Evolutionary conservation across 345 rosid species (phyloP), one percentile per base, ranked within the genome.

Genomic region (Pistacia integerrima): DNA sequence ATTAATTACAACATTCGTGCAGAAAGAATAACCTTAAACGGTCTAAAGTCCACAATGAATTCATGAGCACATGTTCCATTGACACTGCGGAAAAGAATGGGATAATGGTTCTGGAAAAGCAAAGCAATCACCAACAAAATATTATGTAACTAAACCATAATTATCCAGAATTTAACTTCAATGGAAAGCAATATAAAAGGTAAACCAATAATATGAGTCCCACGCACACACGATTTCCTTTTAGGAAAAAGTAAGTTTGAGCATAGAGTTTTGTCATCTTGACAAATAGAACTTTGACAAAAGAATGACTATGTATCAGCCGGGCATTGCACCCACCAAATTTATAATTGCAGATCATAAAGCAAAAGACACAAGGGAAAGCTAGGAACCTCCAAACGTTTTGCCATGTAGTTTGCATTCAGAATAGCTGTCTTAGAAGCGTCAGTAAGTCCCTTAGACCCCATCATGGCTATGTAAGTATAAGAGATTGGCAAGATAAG

Each of bases 331-430:
- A 61, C 33, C 28, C 10, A 22, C 57, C 17, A 14, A 54, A 71
- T 25, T 67, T 11, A 64, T 62, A 68, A 28, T n/a, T n/a, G 25
- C 41, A 72, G 28, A 59, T 74, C 4, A 64, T 35, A 63, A 46
- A 30, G 67, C 51, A 35, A 67, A 76, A n/a, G 9, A 72, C 8
- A n/a, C 62, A 54, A 80, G 67, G 60, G 30, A 77, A 74, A 77
- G 59, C 51, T 14, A 75, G 9, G 41, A 73, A 96, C 98, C 97
- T 96, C 99, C 83, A 96, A 81, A 74, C 99, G 97, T 81, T 94
- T 94, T 41, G 97, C 97, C 99, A 96, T 94, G 97, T 96, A 96
- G 87, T 96, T 96, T 67, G 99, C 99, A 69, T 92, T 94, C 87
- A 96, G 67, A 75, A 96, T 94, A 65, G 99, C 98, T 48, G 87